Conservation (phyloP, 495 filamentous ascomycete species). For the Staphylotrichum tortipilum region DNA sequence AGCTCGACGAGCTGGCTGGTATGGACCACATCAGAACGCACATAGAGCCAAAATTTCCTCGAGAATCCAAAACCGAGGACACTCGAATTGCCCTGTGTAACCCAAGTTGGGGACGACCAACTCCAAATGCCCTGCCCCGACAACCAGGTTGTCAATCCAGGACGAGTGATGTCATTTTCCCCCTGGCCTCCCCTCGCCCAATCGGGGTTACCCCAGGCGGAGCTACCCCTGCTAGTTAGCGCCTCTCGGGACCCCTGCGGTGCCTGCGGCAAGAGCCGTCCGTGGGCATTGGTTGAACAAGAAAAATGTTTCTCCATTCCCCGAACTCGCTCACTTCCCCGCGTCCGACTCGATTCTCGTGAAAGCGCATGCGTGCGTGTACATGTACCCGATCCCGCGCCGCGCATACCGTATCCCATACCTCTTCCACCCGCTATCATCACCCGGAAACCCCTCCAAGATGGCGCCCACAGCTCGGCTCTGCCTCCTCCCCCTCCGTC, state of each 20-base stretch:
- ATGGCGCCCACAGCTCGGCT: conserved; percentile 17
- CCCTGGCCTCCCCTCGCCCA: background rate
- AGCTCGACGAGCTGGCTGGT: no score
- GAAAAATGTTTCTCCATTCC: conserved; percentile 3
- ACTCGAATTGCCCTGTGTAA: no score
- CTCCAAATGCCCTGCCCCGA: no score
- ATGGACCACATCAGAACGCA: no score
- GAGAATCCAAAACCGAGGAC: no score
- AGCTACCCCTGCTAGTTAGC: conserved; percentile 1
- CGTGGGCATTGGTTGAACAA: background rate
- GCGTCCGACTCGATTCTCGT: no score
- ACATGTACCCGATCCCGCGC: conserved; percentile 10
- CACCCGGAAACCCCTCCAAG: background rate
- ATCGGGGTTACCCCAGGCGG: background rate
- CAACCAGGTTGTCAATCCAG: no score
- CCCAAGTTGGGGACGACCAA: no score
- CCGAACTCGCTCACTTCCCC: no score
- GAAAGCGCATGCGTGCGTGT: no score
- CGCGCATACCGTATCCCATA: background rate
- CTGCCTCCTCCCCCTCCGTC: conserved; percentile 9
- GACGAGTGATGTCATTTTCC: background rate
- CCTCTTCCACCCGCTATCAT: background rate
- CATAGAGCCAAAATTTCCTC: no score
- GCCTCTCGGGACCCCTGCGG: background rate
- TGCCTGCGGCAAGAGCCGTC: background rate